Conservation (phyloP, 2,329 filamentous ascomycete species). For the Colletotrichum eleusines region DNA sequence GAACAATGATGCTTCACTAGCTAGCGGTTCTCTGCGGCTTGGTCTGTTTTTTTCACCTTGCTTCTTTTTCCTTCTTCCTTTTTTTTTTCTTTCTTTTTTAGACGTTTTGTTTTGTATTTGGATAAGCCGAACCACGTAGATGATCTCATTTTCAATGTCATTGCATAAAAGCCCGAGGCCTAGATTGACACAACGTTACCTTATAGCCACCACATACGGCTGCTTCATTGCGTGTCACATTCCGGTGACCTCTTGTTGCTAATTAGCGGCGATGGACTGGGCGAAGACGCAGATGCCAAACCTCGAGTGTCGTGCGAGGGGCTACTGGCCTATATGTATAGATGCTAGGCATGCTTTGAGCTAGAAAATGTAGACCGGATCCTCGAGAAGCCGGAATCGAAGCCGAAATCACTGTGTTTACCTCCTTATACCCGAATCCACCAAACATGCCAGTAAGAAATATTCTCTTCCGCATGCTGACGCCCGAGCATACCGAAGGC, state of each 20-base stretch:
- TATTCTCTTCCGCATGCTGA: conserved; percentile 53
- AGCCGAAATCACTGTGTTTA: neutral
- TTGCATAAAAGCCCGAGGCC: neutral
- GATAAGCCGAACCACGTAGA: neutral
- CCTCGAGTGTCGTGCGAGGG: neutral
- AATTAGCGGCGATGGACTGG: neutral
- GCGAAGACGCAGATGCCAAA: neutral
- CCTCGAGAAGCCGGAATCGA: neutral
- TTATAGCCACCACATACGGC: neutral
- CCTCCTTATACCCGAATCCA: neutral
- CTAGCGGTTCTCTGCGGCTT: neutral
- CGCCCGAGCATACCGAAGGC: conserved; percentile 63
- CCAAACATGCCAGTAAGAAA: conserved; percentile 23
- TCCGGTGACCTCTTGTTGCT: neutral
- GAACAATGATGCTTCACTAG: neutral
- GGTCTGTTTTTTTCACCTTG: neutral
- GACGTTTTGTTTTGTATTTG: neutral
- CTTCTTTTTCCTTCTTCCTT: neutral
- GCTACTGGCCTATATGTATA: neutral
- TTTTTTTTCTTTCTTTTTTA: too few species aligned
- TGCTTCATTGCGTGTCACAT: neutral
- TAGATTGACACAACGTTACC: neutral
- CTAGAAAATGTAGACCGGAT: too few species aligned
- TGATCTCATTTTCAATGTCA: too few species aligned
- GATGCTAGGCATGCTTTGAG: neutral